A percentile compares a stretch with the other conserved stretches of the same genome.
Conservation (phyloP, 2,329 filamentous ascomycete species). For the Fusarium sp. region DNA sequence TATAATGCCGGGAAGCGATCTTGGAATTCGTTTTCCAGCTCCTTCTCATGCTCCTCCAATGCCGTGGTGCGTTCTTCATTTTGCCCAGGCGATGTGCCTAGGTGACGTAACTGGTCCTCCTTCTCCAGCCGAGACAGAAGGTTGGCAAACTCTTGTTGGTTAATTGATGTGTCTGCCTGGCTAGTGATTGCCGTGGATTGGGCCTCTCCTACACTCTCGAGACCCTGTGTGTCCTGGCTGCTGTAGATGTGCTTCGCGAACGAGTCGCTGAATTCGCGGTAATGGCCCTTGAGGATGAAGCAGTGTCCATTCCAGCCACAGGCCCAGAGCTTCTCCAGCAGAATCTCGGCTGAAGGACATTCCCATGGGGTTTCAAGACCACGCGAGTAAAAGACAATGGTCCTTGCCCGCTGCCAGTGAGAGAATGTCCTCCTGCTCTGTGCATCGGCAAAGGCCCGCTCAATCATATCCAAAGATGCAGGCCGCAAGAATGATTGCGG, state of each 20-base stretch:
- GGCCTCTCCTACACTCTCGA: constrained; percentile 54
- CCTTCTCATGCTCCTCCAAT: constrained; percentile 59
- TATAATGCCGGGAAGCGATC: constrained; percentile 59
- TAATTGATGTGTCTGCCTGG: constrained; percentile 40
- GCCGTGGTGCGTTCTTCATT: constrained; percentile 55
- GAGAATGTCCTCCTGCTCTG: constrained; percentile 59
- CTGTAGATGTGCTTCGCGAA: constrained; percentile 63
- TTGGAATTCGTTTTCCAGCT: constrained; percentile 63
- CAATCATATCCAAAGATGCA: constrained; percentile 63
- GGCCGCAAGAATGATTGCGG: constrained; percentile 61
- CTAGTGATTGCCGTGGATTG: constrained; percentile 23
- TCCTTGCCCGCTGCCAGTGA: constrained; percentile 59
- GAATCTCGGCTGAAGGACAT: constrained; percentile 59
- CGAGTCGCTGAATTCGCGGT: constrained; percentile 64
- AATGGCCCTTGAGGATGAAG: constrained; percentile 68
- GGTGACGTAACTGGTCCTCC: constrained; percentile 54
- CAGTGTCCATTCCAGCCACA: constrained; percentile 63
- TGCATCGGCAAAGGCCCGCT: constrained; percentile 62
- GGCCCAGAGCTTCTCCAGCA: constrained; percentile 58
- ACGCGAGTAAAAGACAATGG: constrained; percentile 65
- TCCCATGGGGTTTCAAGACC: constrained; percentile 63
- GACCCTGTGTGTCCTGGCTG: constrained; percentile 54
- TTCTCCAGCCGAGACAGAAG: constrained; percentile 58
- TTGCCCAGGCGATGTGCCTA: constrained; percentile 53
- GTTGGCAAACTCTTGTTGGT: constrained; percentile 55